phyloP scores from a whole-genome alignment of 2,329 filamentous ascomycete species.

The Aspergillus carbonarius region DNA sequence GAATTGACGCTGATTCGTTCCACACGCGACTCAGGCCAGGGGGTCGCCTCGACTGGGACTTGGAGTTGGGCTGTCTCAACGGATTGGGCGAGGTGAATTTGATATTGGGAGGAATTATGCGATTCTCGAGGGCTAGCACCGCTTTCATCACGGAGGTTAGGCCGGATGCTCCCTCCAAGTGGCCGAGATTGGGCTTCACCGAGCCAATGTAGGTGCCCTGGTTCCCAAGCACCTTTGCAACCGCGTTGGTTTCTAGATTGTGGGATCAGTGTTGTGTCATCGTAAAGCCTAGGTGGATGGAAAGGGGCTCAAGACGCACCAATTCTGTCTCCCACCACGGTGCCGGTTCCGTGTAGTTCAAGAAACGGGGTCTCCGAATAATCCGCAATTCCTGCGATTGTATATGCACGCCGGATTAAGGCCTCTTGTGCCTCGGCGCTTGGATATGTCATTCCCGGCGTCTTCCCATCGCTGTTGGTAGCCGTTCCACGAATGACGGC shows the following conservation, averaged over 20 bases:
- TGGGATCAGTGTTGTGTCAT: no score
- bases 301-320: not conserved
- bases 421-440: constrained; percentile 14
- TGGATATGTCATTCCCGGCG: constrained; percentile 12
- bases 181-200: constrained; percentile 17
- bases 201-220: constrained; percentile 2
- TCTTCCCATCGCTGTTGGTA: constrained; percentile 12
- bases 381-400: not conserved
- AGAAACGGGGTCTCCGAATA: not conserved
- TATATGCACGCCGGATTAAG: constrained; percentile 12
- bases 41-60: constrained; percentile 12
- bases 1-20: constrained; percentile 26
- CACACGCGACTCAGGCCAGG: constrained; percentile 17
- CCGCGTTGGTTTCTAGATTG: not conserved
- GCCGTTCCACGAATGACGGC: constrained; percentile 36
- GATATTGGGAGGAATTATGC: constrained; percentile 15
- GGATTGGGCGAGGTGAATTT: constrained; percentile 25
- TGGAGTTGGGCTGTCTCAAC: not conserved
- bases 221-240: not conserved
- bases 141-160: constrained; percentile 11
- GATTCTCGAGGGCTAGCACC: constrained; percentile 12
- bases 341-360: constrained; percentile 8
- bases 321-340: not conserved
- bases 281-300: no score
- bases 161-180: constrained; percentile 13